Percentiles rank a stretch among this genome's conserved stretches.
phyloP scores from a whole-genome alignment of 208 protist genomes.

The Wallacemonas sp. region DNA sequence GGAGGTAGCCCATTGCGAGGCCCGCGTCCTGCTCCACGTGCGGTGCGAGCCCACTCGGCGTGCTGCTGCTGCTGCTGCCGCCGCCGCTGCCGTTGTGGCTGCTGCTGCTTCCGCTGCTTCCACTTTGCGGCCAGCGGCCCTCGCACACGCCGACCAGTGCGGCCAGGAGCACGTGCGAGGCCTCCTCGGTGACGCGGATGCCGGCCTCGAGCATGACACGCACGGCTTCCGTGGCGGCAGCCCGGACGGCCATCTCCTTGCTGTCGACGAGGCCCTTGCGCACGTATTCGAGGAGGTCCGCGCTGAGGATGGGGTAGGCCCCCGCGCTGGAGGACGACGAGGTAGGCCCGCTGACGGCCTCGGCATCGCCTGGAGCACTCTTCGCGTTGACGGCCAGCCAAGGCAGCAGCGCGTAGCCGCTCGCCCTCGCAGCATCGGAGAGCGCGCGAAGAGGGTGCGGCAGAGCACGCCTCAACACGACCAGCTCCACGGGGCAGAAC shows the following conservation, averaged over 20 bases:
- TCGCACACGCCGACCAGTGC: constrained; percentile 16
- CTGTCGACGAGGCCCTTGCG: constrained; percentile 26
- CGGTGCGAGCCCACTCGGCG: constrained; percentile 7
- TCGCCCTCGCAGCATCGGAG: constrained; percentile 38
- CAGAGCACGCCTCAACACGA: constrained; percentile 41
- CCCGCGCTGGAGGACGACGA: constrained; percentile 3
- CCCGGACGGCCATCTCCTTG: constrained; percentile 28
- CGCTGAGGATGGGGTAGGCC: constrained; percentile 19
- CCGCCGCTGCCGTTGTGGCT: too few species aligned
- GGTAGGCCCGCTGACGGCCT: background rate
- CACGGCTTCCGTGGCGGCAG: constrained; percentile 34
- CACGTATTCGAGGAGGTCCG: constrained; percentile 45
- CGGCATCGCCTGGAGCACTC: background rate
- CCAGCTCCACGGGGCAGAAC: constrained; percentile 29
- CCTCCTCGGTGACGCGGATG: constrained; percentile 5
- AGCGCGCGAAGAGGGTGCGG: constrained; percentile 53
- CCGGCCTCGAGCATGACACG: constrained; percentile 36
- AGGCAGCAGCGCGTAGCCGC: constrained; percentile 45
- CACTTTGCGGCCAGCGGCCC: background rate
- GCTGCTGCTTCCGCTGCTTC: background rate
- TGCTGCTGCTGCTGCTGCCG: background rate
- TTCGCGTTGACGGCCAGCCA: constrained; percentile 13
- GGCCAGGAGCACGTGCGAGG: constrained; percentile 24
- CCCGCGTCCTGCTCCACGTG: constrained; percentile 39
- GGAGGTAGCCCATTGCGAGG: constrained; percentile 43